Evolutionary conservation across 2,329 filamentous ascomycete species (phyloP).

Genomic region (Furcasterigmium furcatum): DNA sequence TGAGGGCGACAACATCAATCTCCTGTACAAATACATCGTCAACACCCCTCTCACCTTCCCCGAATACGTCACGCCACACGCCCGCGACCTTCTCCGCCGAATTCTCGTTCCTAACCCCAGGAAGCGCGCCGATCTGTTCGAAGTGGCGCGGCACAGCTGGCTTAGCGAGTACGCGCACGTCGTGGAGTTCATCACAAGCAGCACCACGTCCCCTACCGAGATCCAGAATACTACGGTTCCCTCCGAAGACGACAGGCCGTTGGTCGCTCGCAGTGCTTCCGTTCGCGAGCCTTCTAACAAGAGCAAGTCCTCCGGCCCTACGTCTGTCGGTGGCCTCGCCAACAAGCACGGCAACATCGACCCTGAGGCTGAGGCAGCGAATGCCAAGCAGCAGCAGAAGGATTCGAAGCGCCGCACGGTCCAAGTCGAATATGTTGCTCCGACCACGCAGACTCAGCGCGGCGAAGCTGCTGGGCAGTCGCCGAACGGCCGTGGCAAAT

Average conservation of each 20-base stretch:
- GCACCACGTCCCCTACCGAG: slow-evolving; percentile 81
- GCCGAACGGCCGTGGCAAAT: slow-evolving; percentile 17
- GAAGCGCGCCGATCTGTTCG: slow-evolving; percentile 92
- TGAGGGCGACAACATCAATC: slow-evolving; percentile 98
- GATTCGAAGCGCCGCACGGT: slow-evolving; percentile 93
- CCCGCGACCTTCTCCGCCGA: slow-evolving; percentile 83
- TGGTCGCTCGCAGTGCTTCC: slow-evolving; percentile 81
- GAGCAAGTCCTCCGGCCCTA: slow-evolving; percentile 48
- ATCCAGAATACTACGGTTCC: slow-evolving; percentile 76
- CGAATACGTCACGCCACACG: slow-evolving; percentile 97
- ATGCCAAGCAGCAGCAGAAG: slow-evolving; percentile 62
- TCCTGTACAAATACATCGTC: slow-evolving; percentile 98
- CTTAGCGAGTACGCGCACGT: slow-evolving; percentile 95
- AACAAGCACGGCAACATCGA: slow-evolving; percentile 76
- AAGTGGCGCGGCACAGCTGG: slow-evolving; percentile 97
- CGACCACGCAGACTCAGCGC: slow-evolving; percentile 79
- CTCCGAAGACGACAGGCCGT: slow-evolving; percentile 45
- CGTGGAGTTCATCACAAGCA: slow-evolving; percentile 95
- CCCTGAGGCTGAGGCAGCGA: slow-evolving; percentile 52
- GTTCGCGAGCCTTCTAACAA: slow-evolving; percentile 81
- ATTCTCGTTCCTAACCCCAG: slow-evolving; percentile 95
- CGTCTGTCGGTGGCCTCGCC: slow-evolving; percentile 58
- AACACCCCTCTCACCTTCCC: slow-evolving; percentile 96
- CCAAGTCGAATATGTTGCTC: slow-evolving; percentile 96
- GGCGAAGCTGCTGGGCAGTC: slow-evolving; percentile 38